These are phyloP conservation scores for Gleditsia sinensis DNA, from an alignment of 306 rosid genomes.

Conservation along the genomic window DNA sequence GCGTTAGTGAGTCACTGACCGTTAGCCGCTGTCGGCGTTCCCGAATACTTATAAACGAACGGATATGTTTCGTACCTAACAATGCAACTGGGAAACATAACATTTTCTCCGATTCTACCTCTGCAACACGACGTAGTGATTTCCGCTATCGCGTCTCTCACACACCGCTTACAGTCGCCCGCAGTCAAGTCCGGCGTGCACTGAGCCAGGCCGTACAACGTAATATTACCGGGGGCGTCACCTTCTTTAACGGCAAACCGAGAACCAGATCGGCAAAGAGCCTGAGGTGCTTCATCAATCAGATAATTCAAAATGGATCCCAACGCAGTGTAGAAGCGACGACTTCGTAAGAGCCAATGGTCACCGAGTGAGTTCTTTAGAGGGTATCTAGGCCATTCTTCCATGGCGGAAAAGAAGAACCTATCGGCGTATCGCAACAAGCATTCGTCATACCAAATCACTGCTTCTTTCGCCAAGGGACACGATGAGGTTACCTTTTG, in stretches of 20 bases:
- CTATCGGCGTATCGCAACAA: no score
- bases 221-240: not conserved
- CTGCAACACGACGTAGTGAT: conserved; percentile 40
- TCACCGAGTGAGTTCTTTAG: conserved; percentile 46
- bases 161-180: conserved; percentile 36
- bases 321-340: conserved; percentile 31
- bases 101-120: conserved; percentile 44
- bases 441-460: no score
- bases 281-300: conserved; percentile 26
- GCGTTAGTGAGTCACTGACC: no score
- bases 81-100: conserved; percentile 45
- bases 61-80: conserved; percentile 49
- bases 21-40: not conserved
- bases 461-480: no score
- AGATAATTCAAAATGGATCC: conserved; percentile 30
- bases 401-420: no score
- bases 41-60: conserved; percentile 47
- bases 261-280: conserved; percentile 1
- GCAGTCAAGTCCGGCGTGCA: conserved; percentile 48
- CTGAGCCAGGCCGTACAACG: conserved; percentile 50
- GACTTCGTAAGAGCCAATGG: conserved; percentile 30
- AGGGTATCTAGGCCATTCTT: conserved; percentile 34
- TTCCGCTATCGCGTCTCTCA: conserved; percentile 31
- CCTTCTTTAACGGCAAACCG: conserved; percentile 39
- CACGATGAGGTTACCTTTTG: no score